These are phyloP conservation scores for Corynespora cassiicola DNA, from an alignment of 2,329 filamentous ascomycete species.

Conservation along the genomic window DNA sequence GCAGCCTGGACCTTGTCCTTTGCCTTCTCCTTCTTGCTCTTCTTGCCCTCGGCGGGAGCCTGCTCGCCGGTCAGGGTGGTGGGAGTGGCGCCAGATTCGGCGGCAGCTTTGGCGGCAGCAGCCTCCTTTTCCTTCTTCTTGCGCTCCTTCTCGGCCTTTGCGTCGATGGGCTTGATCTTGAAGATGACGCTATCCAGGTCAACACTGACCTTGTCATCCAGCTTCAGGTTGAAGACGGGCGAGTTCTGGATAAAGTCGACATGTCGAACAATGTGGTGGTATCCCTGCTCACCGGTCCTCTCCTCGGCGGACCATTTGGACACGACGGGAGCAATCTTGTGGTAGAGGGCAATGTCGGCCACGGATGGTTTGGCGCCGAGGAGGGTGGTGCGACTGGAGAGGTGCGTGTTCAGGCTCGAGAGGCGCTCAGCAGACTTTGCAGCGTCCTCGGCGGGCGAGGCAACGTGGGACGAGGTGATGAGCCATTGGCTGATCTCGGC, in stretches of 20 bases:
- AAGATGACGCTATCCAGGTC: constrained; percentile 82
- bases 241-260: constrained; percentile 96
- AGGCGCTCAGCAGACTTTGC: constrained; percentile 69
- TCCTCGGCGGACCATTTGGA: constrained; percentile 83
- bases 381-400: constrained; percentile 86
- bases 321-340: constrained; percentile 77
- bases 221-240: constrained; percentile 69
- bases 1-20: constrained; percentile 63
- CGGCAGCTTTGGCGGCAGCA: constrained; percentile 61
- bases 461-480: constrained; percentile 75
- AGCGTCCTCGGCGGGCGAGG: constrained; percentile 63
- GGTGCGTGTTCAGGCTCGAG: constrained; percentile 81
- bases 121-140: constrained; percentile 93
- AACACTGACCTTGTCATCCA: constrained; percentile 79
- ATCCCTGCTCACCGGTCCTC: constrained; percentile 86
- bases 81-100: constrained; percentile 55
- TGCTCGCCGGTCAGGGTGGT: constrained; percentile 42
- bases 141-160: constrained; percentile 94
- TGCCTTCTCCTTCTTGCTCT: constrained; percentile 52
- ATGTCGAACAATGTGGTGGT: constrained; percentile 89
- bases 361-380: constrained; percentile 88
- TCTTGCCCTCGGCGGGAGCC: constrained; percentile 50
- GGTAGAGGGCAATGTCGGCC: constrained; percentile 85
- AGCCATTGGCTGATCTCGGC: constrained; percentile 91
- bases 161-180: constrained; percentile 86